Evolutionary conservation across 345 rosid genomes (phyloP), one percentile per base, ranked within the genome.

Genomic region (Dipteronia sinensis): DNA sequence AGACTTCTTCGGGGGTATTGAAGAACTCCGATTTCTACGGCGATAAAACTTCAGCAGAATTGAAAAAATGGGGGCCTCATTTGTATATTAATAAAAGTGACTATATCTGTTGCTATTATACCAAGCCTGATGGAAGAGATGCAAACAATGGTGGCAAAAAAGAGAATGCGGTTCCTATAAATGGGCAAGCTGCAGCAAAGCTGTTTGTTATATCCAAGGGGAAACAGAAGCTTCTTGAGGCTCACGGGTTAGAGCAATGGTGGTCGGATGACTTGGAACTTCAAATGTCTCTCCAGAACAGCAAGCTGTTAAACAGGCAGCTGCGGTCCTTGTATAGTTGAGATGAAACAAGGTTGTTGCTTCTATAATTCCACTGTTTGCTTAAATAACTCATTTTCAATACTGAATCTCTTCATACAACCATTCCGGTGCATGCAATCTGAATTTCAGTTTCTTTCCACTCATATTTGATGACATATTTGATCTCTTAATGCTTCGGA

Each of bases 221-320:
- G 82, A 94, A 94, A 71, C 98, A 96, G 86, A 94, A 86, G 89
- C 94, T 94, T 86, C 86, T 82, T 0, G 98, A 96, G 87, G 98
- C 98, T 22, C 99, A 94, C 29, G 98, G 98, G 19, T 65, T 96
- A 17, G 98, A 96, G 79, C 99, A 96, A 69, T 94, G 99, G 99
- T 94, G 99, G 99, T 94, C 99, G 0, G 97, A 96, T 67, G 90
- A 92, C 75, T 81, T 87, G 82, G 90, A 92, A 69, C 95, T 93
- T 75, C 93, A 93, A 67, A 84, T 79, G 77, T 89, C 91, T 76
- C 79, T 89, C n/a, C 86, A 84, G 67, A 88, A 87, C 81, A 90
- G 97, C 90, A 93, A 87, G 76, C 84, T 97, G 74, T 90, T 96
- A 69, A 88, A 87, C 90, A 90, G 92, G 84, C 98, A 97, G 86